Evolutionary conservation across 768 basidiomycete species (phyloP).

Genomic region (Kwoniella dendrophila): DNA sequence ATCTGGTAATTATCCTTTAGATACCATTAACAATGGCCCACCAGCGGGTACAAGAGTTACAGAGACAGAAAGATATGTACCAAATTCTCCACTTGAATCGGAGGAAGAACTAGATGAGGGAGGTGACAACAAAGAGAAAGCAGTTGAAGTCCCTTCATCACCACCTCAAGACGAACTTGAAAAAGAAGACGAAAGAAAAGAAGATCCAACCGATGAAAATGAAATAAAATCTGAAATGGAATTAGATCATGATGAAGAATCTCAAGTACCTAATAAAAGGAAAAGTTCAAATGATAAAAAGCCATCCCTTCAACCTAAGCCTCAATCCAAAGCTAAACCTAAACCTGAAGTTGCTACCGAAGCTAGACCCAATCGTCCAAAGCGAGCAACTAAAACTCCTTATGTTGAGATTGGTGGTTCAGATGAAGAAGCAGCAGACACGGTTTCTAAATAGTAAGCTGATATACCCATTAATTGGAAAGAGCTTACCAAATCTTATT

Average conservation of each 20-base stretch:
- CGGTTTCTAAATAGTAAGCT: too few relatives aligned
- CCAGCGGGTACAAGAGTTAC: not conserved
- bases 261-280: slow-evolving; percentile 4
- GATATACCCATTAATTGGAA: too few relatives aligned
- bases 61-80: not conserved
- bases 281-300: not conserved
- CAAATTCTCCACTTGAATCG: slow-evolving; percentile 3
- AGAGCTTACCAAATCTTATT: too few relatives aligned
- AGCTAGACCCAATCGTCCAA: too few relatives aligned
- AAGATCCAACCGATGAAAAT: too few relatives aligned
- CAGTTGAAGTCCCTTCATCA: not conserved
- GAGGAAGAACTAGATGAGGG: not conserved
- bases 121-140: not conserved
- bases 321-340: too few relatives aligned
- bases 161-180: not conserved
- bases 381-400: too few relatives aligned
- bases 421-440: too few relatives aligned
- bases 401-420: too few relatives aligned
- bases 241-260: slow-evolving; percentile 15
- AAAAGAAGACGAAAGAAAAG: not conserved
- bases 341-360: too few relatives aligned
- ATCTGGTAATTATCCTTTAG: slow-evolving; percentile 9
- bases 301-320: too few relatives aligned
- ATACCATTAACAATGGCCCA: not conserved
- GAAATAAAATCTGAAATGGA: too few relatives aligned